phyloP scores from a whole-genome alignment of 2,329 filamentous ascomycete species.

The Curvularia eragrostidis region DNA sequence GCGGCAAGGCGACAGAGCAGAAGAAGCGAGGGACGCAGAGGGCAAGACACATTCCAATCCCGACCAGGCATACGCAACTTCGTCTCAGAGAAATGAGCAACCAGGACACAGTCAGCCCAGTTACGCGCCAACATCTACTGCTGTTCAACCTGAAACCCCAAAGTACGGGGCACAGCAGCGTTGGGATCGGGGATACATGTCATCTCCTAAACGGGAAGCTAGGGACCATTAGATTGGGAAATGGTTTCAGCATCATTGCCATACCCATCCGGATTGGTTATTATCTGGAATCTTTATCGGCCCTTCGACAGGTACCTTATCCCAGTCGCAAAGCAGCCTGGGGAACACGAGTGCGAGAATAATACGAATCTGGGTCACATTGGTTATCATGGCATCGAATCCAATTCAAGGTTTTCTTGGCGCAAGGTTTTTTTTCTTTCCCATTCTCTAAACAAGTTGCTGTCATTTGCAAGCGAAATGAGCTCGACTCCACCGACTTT shows the following conservation, averaged over 20 bases:
- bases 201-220: constrained; percentile 48
- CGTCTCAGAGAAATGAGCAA: constrained; percentile 35
- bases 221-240: constrained; percentile 42
- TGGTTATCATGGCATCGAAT: constrained; percentile 1
- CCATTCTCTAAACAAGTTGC: constrained; percentile 5
- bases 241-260: constrained; percentile 33
- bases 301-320: constrained; percentile 21
- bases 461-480: constrained; percentile 46
- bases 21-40: constrained; percentile 35
- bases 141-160: constrained; percentile 45
- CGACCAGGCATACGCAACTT: constrained; percentile 27
- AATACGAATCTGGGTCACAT: constrained; percentile 3
- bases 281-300: constrained; percentile 8
- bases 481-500: constrained; percentile 41
- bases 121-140: constrained; percentile 33
- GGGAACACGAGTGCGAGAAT: constrained; percentile 16
- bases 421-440: constrained; percentile 6
- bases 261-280: constrained; percentile 23
- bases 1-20: constrained; percentile 35
- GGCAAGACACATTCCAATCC: constrained; percentile 28
- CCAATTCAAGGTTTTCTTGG: not conserved
- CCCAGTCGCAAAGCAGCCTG: constrained; percentile 8
- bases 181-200: constrained; percentile 41
- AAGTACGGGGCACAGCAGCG: constrained; percentile 43
- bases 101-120: constrained; percentile 35